Evolutionary conservation across 345 rosid species (phyloP), one percentile per base, ranked within the genome.

Genomic region (Populus davidiana): DNA sequence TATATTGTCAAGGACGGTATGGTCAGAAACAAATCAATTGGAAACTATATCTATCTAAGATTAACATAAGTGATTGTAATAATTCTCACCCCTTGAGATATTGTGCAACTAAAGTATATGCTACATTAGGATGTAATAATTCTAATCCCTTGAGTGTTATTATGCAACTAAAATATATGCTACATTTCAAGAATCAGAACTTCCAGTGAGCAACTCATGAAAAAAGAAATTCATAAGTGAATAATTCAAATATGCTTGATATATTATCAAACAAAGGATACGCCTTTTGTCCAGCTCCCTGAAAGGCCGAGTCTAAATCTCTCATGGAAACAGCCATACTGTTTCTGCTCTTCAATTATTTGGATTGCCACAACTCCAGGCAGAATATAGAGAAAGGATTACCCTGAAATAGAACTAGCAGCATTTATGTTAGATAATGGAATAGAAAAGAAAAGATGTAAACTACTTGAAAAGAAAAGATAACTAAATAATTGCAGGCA

Each of bases 241-340:
- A 56, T 44, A 56, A 47, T 20, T 41, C 44, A 69, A 81, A 78
- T 38, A 79, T 38, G 67, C 56, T 69, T 61, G 56, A 73, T 49
- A 59, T 66, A 73, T 65, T 43, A 49, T 49, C 29, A 83, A 20
- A 2, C 52, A 52, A 89, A 93, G 98, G 98, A 93, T 96, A 96
- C 99, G 92, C 90, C 81, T 92, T 93, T 79, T 90, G 97, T 78
- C 99, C 99, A 78, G 97, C 97, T 82, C 97, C 98, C 82, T 92
- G 98, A 84, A 96, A 96, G 82, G 93, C 97, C 77, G 96, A 85
- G 89, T 96, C 99, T 81, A 96, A 87, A 84, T 96, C 96, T 85
- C 93, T 92, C 99, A 96, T 92, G 75, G 99, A 96, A 85, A 96
- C 99, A 77, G 97, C 87, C 97, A 96, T 92, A 78, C 77, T 87